These are phyloP conservation scores for Goffeauzyma gilvescens DNA, from an alignment of 768 basidiomycete species.

Conservation along the genomic window DNA sequence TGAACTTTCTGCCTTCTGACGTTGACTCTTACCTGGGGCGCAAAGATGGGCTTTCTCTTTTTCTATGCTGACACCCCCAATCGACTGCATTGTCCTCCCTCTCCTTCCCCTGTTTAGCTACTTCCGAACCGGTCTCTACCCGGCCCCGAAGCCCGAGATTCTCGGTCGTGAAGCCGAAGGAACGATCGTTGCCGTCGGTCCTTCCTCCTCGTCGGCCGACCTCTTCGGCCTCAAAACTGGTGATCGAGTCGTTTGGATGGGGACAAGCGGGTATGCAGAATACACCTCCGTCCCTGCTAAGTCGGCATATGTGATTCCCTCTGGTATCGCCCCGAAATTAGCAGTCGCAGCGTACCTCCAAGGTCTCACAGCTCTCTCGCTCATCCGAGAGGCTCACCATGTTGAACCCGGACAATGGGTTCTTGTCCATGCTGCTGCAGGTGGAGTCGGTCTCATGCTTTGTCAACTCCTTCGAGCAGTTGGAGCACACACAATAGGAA, in stretches of 20 bases:
- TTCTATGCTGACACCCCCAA: conserved; percentile 35
- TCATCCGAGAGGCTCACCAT: conserved; percentile 66
- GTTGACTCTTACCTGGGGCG: neutral
- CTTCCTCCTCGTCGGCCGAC: conserved; percentile 43
- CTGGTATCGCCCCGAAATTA: conserved; percentile 39
- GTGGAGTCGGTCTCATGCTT: conserved; percentile 48
- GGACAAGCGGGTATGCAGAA: conserved; percentile 42
- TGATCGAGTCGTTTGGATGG: conserved; percentile 43
- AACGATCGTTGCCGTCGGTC: conserved; percentile 53
- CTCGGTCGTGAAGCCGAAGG: conserved; percentile 69
- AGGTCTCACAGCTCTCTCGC: conserved; percentile 53
- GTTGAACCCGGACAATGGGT: conserved; percentile 56
- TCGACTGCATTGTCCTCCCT: neutral
- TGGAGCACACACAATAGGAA: conserved; percentile 82
- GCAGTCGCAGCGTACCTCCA: conserved; percentile 56
- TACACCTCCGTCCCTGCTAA: conserved; percentile 52
- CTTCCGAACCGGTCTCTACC: conserved; percentile 42
- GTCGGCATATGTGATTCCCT: conserved; percentile 47
- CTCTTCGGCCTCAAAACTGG: conserved; percentile 51
- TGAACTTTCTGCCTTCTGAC: neutral
- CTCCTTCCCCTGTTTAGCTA: conserved; percentile 37
- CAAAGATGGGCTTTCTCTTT: neutral
- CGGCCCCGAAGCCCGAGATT: conserved; percentile 30
- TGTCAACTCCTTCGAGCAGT: conserved; percentile 26
- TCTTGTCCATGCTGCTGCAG: conserved; percentile 77